Conservation (phyloP, 2,329 filamentous ascomycete species). For the Botryotinia globosa region DNA sequence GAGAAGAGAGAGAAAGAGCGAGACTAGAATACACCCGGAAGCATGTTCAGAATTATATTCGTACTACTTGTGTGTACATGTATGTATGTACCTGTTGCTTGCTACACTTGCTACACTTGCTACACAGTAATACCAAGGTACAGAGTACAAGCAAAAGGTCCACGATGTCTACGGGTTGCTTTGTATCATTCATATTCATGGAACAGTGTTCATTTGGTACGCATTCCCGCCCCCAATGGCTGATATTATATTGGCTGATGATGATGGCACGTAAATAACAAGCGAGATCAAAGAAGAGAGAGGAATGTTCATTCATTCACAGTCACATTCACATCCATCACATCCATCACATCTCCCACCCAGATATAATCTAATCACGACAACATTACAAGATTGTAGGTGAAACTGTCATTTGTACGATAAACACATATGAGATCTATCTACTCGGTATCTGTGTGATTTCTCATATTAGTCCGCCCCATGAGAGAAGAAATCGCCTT, state of each 20-base stretch:
- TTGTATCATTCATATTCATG: background rate
- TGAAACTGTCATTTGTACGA: background rate
- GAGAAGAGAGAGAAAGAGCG: background rate
- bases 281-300: background rate
- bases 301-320: background rate
- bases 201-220: background rate
- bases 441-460: background rate
- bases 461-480: background rate
- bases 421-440: background rate
- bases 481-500: background rate
- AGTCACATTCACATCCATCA: too few species aligned
- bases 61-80: background rate
- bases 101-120: background rate
- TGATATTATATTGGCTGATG: background rate
- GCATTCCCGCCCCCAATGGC: background rate
- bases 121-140: background rate
- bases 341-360: background rate
- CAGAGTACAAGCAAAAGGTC: background rate
- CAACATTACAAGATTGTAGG: background rate
- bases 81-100: background rate
- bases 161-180: background rate
- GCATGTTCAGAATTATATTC: background rate
- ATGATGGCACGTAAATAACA: background rate
- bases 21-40: constrained; percentile 1
- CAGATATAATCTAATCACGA: constrained; percentile 5